phyloP scores from a whole-genome alignment of 1,139 yeast species.

The Yamadazyma dendronema region DNA sequence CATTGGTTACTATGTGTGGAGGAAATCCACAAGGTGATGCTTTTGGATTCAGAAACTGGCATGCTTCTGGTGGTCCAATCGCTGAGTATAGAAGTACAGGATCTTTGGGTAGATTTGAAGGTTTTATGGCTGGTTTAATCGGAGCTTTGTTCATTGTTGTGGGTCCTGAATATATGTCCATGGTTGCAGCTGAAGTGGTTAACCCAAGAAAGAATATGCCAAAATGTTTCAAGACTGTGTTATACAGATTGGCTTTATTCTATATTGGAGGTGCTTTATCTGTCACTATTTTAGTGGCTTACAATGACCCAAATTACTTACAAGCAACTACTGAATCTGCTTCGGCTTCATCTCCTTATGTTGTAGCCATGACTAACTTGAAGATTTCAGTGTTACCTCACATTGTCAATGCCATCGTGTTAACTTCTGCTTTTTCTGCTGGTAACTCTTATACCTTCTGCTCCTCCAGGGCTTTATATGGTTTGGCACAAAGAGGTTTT shows the following conservation, averaged over 20 bases:
- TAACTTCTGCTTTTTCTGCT: conserved; percentile 46
- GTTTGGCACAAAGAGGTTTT: conserved; percentile 39
- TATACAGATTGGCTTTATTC: conserved; percentile 66
- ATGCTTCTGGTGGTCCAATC: conserved; percentile 46
- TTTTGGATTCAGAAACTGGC: conserved; percentile 69
- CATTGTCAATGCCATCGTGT: conserved; percentile 41
- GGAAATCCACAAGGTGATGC: conserved; percentile 71
- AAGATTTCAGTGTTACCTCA: conserved; percentile 38
- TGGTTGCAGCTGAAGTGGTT: conserved; percentile 80
- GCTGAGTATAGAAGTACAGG: conserved; percentile 58
- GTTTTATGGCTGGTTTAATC: conserved; percentile 61
- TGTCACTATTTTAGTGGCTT: conserved; percentile 40
- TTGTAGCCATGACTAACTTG: conserved; percentile 44
- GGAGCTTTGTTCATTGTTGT: conserved; percentile 70
- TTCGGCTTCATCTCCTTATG: conserved; percentile 43
- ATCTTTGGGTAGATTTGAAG: conserved; percentile 63
- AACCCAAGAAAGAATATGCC: conserved; percentile 80
- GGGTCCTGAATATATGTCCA: conserved; percentile 81
- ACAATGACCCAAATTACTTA: conserved; percentile 37
- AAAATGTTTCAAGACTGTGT: conserved; percentile 74
- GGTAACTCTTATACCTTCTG: conserved; percentile 46
- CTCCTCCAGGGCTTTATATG: conserved; percentile 43
- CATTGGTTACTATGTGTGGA: conserved; percentile 80
- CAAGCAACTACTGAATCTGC: conserved; percentile 17
- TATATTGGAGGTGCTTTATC: conserved; percentile 54